Base-by-base conservation (phyloP, 495 filamentous ascomycete genomes). In the Talaromyces borbonicus region DNA sequence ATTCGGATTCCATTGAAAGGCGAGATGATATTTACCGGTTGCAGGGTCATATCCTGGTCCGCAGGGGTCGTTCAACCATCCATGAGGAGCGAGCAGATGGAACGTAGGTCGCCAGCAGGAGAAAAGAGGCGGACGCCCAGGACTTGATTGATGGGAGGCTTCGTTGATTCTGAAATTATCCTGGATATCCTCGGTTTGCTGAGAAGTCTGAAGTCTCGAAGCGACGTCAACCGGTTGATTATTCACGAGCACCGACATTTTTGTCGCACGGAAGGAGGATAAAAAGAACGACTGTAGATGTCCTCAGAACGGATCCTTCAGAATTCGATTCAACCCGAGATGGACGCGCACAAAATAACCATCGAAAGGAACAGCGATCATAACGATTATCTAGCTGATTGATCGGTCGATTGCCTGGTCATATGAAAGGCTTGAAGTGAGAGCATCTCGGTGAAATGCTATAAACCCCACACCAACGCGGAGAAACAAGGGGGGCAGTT, bases 51-150 rank as follows among this genome's bases (percentile, higher is more conserved):
- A 79, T 43, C 73, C 68, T 15, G 72, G 55, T 7, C 69, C 74
- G 44, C 73, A 77, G 4, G 77, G 76, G 25, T 79, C 76, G 47
- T 79, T 78, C 61, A 76, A 59, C 73, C 74, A 79, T 20, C 71
- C 72, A 38, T 56, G 56, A 4, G 73, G 68, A 5, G 75, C 70
- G 5, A 61, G 59, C 30, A 80, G 61, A 49, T 79, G 76, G 36
- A 60, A 73, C 4, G 48, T 62, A 16, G 77, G 75, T 22, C 74
- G 54, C 67, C 69, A 73, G 6, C 19, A n/a, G n/a, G 37, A n/a
- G 31, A 35, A 35, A 15, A n/a, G 9, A 14, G 31, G 14, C 16
- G 5, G 31, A 35, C 4, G 12, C 14, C 4, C 14, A 15, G 16
- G 5, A 8, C 12, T 35, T 75, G 72, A 70, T 71, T 22, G 75